These are phyloP conservation scores for Pistacia vera DNA, from an alignment of 345 rosid genomes.

Conservation along the genomic window DNA sequence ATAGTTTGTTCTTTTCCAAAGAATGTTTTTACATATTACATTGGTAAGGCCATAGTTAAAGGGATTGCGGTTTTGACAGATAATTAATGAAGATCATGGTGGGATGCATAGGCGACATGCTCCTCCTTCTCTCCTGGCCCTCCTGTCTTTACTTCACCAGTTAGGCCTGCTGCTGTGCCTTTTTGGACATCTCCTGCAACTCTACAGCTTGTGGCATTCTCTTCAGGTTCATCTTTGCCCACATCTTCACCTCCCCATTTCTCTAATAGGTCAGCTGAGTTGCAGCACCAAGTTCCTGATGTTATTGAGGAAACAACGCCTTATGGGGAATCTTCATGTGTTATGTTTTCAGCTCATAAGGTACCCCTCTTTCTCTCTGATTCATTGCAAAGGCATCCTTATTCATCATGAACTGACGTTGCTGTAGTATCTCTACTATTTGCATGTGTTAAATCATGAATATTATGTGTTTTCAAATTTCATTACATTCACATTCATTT, in stretches of 20 bases:
- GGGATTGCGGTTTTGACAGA: too few relatives aligned
- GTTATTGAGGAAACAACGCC: slow-evolving; percentile 48
- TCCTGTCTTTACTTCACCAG: slow-evolving; percentile 84
- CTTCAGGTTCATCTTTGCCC: slow-evolving; percentile 75
- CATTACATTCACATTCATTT: neutral
- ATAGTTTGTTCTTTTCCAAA: too few relatives aligned
- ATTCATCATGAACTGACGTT: neutral
- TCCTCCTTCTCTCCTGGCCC: slow-evolving; percentile 89
- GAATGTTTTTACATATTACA: too few relatives aligned
- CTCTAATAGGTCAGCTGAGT: slow-evolving; percentile 63
- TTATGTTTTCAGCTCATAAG: slow-evolving; percentile 81
- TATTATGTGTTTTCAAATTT: neutral
- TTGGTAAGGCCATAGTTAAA: too few relatives aligned
- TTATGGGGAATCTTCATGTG: slow-evolving; percentile 54
- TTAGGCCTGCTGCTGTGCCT: slow-evolving; percentile 94
- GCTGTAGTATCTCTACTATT: neutral
- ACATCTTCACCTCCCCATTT: slow-evolving; percentile 79
- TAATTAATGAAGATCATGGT: too few relatives aligned
- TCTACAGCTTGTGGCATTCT: slow-evolving; percentile 87
- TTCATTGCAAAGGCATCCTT: neutral
- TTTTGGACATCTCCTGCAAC: slow-evolving; percentile 86
- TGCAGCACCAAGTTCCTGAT: slow-evolving; percentile 56
- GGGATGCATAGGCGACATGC: too few relatives aligned
- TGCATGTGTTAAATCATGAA: neutral
- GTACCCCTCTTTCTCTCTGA: slow-evolving; percentile 37